These are phyloP conservation scores for Catharanthus roseus DNA, from an alignment of 257 asterid genomes.

Conservation along the genomic window DNA sequence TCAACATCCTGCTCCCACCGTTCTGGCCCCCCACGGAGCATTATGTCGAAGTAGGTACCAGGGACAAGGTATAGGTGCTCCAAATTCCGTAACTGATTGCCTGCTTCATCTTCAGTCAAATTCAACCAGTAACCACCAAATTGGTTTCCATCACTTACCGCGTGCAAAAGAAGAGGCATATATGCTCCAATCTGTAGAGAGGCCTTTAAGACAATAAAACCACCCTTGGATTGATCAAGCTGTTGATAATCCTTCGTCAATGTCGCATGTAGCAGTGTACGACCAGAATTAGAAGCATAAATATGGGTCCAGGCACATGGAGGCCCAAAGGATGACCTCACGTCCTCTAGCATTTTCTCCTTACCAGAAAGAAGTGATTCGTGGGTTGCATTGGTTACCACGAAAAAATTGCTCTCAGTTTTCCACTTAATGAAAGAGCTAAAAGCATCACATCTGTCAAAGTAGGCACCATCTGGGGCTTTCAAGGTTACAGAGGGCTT, in stretches of 20 bases:
- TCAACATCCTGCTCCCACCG: constrained; percentile 71
- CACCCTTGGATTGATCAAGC: constrained; percentile 43
- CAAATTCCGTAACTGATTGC: constrained; percentile 43
- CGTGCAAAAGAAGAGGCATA: constrained; percentile 63
- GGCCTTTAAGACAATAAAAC: constrained; percentile 49
- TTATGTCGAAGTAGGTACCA: constrained; percentile 62
- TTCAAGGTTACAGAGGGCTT: constrained; percentile 62
- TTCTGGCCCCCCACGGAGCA: constrained; percentile 84
- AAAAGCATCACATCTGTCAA: constrained; percentile 79
- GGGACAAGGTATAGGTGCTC: constrained; percentile 63
- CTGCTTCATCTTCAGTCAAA: constrained; percentile 41
- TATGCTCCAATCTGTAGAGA: constrained; percentile 66
- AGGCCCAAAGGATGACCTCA: constrained; percentile 41
- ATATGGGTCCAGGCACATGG: constrained; percentile 72
- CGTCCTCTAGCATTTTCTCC: constrained; percentile 30
- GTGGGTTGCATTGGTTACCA: constrained; percentile 46
- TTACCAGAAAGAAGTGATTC: constrained; percentile 31
- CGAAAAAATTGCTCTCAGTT: constrained; percentile 59
- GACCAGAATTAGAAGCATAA: constrained; percentile 63
- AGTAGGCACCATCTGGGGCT: constrained; percentile 56
- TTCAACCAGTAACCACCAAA: constrained; percentile 90
- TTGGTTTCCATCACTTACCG: constrained; percentile 78
- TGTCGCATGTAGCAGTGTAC: constrained; percentile 60
- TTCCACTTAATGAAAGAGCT: constrained; percentile 59
- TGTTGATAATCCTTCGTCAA: constrained; percentile 52